Evolutionary conservation across 2,329 filamentous ascomycete species (phyloP), one percentile per base, ranked within the genome.

Genomic region (Penicillium sp.): DNA sequence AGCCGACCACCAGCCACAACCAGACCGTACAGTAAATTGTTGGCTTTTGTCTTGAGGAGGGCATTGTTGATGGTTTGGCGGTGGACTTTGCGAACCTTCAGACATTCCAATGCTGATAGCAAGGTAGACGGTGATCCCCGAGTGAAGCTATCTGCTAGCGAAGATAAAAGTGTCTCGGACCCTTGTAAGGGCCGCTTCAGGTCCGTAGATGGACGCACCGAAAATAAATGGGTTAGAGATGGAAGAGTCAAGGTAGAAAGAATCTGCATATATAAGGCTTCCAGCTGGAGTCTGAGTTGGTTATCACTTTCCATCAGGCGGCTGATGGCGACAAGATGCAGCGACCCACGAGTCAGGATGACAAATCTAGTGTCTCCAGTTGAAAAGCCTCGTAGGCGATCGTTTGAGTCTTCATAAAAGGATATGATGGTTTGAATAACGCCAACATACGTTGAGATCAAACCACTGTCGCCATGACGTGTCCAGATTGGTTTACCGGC

Each of bases 401-500:
- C 90, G 52, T 89, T 83, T 8, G 88, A 84, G 42, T 87, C 87
- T 70, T 96, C 89, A 69, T 95, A 97, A 71, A 97, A 97, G 1
- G 94, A 97, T 58, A 99, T 96, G 64, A 99, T 93, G 39, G 94
- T 99, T 71, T 97, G 94, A 2, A 97, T 88, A 16, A 99, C 88
- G 36, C 94, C 94, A 71, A 97, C 93, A 65, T 94, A 97, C 47
- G 90, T 89, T 65, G 95, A 96, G 69, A 97, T 91, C 39, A 97
- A 79, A 51, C 88, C 87, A 61, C 96, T 83, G 64, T 97, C 91
- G 36, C 95, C 94, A 70, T 99, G 93, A 45, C 95, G 85, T 67
- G 92, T 97, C 81, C 93, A 99, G 45, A 99, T 95, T 10, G 94
- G 95, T 72, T 99, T 99, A 18, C 94, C 94, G 9, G 95, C 93